These are phyloP conservation scores for Schizophyllum amplum DNA, from an alignment of 1,284 basidiomycete species.

Conservation along the genomic window DNA sequence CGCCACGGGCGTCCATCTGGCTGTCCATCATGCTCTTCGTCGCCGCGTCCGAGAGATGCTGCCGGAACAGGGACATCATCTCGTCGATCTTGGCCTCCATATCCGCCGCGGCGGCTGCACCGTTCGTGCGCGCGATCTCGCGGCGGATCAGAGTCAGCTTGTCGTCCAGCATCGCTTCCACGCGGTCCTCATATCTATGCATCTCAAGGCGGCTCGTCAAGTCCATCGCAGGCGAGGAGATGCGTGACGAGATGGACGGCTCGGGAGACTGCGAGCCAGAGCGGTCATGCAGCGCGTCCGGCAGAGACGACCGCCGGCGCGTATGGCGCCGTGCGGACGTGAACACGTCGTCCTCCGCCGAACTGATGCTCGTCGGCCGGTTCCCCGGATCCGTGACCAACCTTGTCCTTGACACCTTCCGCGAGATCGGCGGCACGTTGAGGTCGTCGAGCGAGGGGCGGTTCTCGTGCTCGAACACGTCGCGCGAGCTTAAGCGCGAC, in stretches of 20 bases:
- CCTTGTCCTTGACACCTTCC: constrained; percentile 41
- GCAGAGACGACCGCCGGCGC: constrained; percentile 53
- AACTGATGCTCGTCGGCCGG: constrained; percentile 17
- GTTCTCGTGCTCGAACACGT: constrained; percentile 49
- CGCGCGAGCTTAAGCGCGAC: constrained; percentile 62
- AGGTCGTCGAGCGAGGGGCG: constrained; percentile 69
- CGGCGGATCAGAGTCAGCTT: constrained; percentile 48
- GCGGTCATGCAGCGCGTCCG: constrained; percentile 38
- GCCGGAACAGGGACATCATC: constrained; percentile 56
- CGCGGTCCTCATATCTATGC: constrained; percentile 47
- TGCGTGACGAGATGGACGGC: background rate
- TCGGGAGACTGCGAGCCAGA: background rate
- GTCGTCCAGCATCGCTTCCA: constrained; percentile 57
- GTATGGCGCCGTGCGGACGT: constrained; percentile 28
- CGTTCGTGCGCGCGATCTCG: constrained; percentile 26
- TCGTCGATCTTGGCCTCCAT: constrained; percentile 58
- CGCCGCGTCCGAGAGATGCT: constrained; percentile 57
- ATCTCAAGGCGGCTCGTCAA: constrained; percentile 49
- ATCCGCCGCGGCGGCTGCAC: constrained; percentile 29
- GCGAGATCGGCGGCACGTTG: constrained; percentile 59
- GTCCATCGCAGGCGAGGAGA: constrained; percentile 36
- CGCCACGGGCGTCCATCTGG: constrained; percentile 62
- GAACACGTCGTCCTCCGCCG: constrained; percentile 41
- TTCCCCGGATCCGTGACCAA: constrained; percentile 49
- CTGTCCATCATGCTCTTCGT: constrained; percentile 42